phyloP scores from a whole-genome alignment of 306 rosid genomes.

The Heteromeles arbutifolia region DNA sequence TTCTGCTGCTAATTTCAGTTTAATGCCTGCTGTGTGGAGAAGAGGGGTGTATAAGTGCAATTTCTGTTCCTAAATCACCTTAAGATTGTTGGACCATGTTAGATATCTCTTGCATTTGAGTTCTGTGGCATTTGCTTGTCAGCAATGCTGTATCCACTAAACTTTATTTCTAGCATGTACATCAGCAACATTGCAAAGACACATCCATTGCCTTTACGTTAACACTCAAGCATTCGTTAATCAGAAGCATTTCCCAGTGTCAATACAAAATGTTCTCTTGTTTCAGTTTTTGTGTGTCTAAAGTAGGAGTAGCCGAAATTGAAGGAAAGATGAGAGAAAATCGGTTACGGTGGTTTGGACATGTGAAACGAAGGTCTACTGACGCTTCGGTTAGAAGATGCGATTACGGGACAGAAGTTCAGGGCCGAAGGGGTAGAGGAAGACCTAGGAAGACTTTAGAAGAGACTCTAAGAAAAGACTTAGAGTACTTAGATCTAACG shows the following conservation, averaged over 20 bases:
- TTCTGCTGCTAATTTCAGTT: constrained; percentile 7
- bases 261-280: neutral
- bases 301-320: no score
- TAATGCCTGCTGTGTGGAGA: neutral
- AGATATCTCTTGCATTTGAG: neutral
- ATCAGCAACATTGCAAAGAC: neutral
- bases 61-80: neutral
- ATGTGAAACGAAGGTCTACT: no score
- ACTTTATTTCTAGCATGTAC: neutral
- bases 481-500: no score
- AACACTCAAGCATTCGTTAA: neutral
- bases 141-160: neutral
- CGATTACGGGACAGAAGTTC: no score
- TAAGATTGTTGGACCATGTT: neutral
- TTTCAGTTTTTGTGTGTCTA: neutral
- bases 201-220: neutral
- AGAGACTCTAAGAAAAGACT: no score
- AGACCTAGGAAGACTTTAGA: no score
- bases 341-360: no score
- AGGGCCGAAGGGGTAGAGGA: no score
- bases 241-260: neutral
- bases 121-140: neutral
- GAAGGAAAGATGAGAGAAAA: no score
- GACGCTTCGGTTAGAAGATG: no score
- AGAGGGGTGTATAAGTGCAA: neutral